Evolutionary conservation across 768 basidiomycete genomes (phyloP).

Genomic region (Rhodotorula babjevae): DNA sequence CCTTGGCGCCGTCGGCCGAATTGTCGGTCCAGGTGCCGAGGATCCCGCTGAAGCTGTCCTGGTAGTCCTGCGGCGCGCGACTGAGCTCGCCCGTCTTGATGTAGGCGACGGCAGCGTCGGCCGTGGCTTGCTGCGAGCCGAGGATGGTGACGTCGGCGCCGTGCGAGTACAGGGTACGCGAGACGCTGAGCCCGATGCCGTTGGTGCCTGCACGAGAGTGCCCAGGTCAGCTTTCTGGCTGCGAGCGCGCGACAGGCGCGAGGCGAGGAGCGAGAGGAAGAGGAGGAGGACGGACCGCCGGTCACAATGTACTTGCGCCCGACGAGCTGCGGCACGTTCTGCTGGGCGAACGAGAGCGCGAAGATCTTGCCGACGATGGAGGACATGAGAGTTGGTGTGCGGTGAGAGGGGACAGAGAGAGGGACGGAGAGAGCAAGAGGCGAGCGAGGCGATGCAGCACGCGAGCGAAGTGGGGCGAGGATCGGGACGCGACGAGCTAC

Average conservation of each 20-base stretch:
- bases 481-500: too few relatives aligned
- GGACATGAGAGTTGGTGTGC: neutral
- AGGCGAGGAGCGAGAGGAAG: neutral
- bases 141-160: constrained; percentile 21
- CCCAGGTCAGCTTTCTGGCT: neutral
- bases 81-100: constrained; percentile 26
- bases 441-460: too few relatives aligned
- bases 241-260: too few relatives aligned
- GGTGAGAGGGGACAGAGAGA: neutral
- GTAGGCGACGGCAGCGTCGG: constrained; percentile 14
- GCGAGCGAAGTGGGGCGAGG: too few relatives aligned
- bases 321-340: constrained; percentile 6
- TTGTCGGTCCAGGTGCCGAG: constrained; percentile 3
- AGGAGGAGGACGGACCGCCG: neutral
- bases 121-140: constrained; percentile 1
- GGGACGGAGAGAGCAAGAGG: too few relatives aligned
- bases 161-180: constrained; percentile 26
- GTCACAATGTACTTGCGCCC: constrained; percentile 23
- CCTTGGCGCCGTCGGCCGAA: neutral
- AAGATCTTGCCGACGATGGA: neutral
- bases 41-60: constrained; percentile 10
- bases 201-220: neutral
- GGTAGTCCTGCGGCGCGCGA: constrained; percentile 19
- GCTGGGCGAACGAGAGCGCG: constrained; percentile 7
- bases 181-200: constrained; percentile 26